Evolutionary conservation across 2,329 filamentous ascomycete species (phyloP).

Genomic region (Monilinia vaccinii-corymbosi): DNA sequence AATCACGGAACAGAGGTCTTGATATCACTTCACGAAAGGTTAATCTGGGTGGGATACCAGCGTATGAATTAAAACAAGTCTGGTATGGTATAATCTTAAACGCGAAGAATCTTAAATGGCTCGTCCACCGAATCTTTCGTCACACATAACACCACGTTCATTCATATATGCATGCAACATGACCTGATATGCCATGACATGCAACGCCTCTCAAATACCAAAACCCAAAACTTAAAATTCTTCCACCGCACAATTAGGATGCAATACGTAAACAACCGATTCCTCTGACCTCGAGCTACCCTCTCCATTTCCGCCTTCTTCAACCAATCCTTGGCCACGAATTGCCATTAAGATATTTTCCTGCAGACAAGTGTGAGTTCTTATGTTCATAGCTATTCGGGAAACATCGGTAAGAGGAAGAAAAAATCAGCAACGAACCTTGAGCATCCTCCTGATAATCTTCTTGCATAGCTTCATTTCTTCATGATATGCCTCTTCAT

Average conservation of each 20-base stretch:
- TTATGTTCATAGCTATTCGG: conserved; percentile 21
- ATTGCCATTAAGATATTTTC: conserved; percentile 85
- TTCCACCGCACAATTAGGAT: conserved; percentile 88
- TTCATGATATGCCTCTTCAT: conserved; percentile 68
- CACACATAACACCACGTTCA: not conserved
- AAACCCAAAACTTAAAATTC: conserved; percentile 19
- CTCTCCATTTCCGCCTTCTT: conserved; percentile 32
- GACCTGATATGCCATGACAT: not conserved
- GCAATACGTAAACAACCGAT: conserved; percentile 72
- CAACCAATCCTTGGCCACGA: conserved; percentile 49
- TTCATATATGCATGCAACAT: not conserved
- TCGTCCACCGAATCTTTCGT: not conserved
- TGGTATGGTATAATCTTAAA: not conserved
- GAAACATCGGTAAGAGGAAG: conserved; percentile 14
- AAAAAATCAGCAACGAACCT: conserved; percentile 48
- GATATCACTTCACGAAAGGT: too few relatives aligned
- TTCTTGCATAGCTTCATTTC: conserved; percentile 69
- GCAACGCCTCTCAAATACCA: not conserved
- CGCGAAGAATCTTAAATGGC: not conserved
- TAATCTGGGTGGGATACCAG: too few relatives aligned
- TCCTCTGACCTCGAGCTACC: conserved; percentile 35
- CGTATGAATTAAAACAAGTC: not conserved
- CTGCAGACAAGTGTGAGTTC: conserved; percentile 43
- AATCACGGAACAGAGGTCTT: too few relatives aligned
- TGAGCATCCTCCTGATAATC: conserved; percentile 92